Evolutionary conservation across 257 asterid species (phyloP).

Genomic region (Catharanthus roseus): DNA sequence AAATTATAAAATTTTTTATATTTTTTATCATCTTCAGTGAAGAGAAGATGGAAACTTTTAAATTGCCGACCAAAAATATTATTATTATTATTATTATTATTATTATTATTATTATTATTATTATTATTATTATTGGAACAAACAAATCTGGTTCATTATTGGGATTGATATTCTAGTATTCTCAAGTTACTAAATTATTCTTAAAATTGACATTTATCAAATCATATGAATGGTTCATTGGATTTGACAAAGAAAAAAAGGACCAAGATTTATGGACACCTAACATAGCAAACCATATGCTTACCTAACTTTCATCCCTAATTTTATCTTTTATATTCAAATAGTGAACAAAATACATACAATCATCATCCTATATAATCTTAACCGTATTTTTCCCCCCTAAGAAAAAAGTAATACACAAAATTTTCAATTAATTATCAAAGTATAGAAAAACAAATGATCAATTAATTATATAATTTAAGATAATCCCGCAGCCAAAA

Average conservation of each 20-base stretch:
- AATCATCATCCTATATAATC: constrained; percentile 8
- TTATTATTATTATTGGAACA: too few relatives aligned
- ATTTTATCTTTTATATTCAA: not conserved
- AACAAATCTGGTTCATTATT: too few relatives aligned
- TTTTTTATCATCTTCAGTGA: too few relatives aligned
- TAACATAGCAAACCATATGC: constrained; percentile 10
- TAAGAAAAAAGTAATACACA: not conserved
- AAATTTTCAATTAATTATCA: not conserved
- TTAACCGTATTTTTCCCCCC: constrained; percentile 6
- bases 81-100: too few relatives aligned
- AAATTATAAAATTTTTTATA: too few relatives aligned
- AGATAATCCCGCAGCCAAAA: not conserved
- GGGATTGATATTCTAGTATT: not conserved
- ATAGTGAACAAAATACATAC: constrained; percentile 3
- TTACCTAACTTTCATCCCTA: constrained; percentile 18
- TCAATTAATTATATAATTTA: not conserved
- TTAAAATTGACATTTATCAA: too few relatives aligned
- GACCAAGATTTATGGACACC: constrained; percentile 14
- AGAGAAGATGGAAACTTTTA: too few relatives aligned
- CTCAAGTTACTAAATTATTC: not conserved
- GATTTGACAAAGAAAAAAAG: constrained; percentile 16
- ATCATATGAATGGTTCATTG: constrained; percentile 14
- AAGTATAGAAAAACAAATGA: not conserved
- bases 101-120: too few relatives aligned
- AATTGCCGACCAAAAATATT: too few relatives aligned